Evolutionary conservation across 257 asterid genomes (phyloP), one percentile per base, ranked within the genome.

Genomic region (Solanum ossicruentum): DNA sequence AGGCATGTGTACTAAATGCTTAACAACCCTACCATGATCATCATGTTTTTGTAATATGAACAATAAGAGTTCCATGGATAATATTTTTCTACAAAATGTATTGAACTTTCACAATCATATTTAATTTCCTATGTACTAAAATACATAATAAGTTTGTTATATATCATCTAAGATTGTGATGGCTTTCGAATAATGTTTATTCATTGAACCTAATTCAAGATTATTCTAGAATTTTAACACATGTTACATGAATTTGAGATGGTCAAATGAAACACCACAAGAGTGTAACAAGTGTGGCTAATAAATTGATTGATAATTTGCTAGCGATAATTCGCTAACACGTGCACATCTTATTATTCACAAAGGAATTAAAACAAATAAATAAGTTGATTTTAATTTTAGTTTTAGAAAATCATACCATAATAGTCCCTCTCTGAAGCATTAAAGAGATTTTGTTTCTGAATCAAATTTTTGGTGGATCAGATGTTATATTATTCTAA

Each of bases 361-460:
- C 12, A 3, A 66, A 32, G 32, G 3, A 16, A 15, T 67, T 32
- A 7, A 15, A 2, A 32, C 1, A 67, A 1, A 32, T 1, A 67
- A 18, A 16, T 13, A 18, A 9, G 0, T 43, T 43, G 1, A 0
- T 1, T 13, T 67, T 5, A 15, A 16, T 67, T 67, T 0, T 16
- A 5, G 6, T 32, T 67, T 32, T 1, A 36, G 41, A 36, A 36
- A 36, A 36, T 36, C 41, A 1, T 36, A 36, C 5, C 41, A 36
- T 36, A 36, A 36, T 36, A 36, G 6, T 4, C 6, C 6, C 13
- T 58, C 21, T 3, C 8, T 60, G 2, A 21, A 15, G 32, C 36
- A 3, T 0, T 10, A 6, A 60, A 21, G 36, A 15, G 8, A 3
- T n/a, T n/a, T 10, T 10, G 2, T 10, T 60, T 11, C 0, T 57